Conservation (phyloP, 352 stramenopile genomes). For the Phytopythium chamaehyphon region DNA sequence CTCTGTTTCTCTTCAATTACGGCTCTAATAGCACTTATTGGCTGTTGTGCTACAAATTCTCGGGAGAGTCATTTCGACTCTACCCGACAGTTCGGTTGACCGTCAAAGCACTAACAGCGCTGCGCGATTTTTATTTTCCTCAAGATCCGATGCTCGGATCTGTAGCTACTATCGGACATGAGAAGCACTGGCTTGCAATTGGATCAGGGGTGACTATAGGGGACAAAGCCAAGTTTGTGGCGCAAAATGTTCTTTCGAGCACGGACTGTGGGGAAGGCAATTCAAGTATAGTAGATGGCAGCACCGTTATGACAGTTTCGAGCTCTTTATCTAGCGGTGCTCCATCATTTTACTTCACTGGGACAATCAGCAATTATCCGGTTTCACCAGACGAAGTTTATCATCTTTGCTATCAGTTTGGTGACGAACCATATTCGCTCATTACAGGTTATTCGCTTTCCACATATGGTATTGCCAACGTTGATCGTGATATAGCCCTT, state of each 20-base stretch:
- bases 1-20: slow-evolving; percentile 55
- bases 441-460: slow-evolving; percentile 33
- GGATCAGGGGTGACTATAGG: slow-evolving; percentile 41
- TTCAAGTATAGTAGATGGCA: slow-evolving; percentile 35
- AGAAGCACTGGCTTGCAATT: slow-evolving; percentile 41
- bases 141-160: slow-evolving; percentile 19
- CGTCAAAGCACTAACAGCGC: slow-evolving; percentile 47
- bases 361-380: slow-evolving; percentile 34
- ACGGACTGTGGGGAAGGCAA: slow-evolving; percentile 34
- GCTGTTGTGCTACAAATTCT: slow-evolving; percentile 68
- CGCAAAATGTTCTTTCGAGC: slow-evolving; percentile 37
- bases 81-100: slow-evolving; percentile 33
- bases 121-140: slow-evolving; percentile 35
- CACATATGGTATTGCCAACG: slow-evolving; percentile 38
- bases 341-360: slow-evolving; percentile 25
- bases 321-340: not conserved
- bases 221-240: slow-evolving; percentile 54
- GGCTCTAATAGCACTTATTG: slow-evolving; percentile 37
- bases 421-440: slow-evolving; percentile 57
- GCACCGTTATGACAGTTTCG: slow-evolving; percentile 30
- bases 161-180: slow-evolving; percentile 42
- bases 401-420: slow-evolving; percentile 70
- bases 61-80: slow-evolving; percentile 42
- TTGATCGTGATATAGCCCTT: slow-evolving; percentile 44
- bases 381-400: slow-evolving; percentile 37